Evolutionary conservation across 2,329 filamentous ascomycete genomes (phyloP).

Genomic region (Fusarium piperis): DNA sequence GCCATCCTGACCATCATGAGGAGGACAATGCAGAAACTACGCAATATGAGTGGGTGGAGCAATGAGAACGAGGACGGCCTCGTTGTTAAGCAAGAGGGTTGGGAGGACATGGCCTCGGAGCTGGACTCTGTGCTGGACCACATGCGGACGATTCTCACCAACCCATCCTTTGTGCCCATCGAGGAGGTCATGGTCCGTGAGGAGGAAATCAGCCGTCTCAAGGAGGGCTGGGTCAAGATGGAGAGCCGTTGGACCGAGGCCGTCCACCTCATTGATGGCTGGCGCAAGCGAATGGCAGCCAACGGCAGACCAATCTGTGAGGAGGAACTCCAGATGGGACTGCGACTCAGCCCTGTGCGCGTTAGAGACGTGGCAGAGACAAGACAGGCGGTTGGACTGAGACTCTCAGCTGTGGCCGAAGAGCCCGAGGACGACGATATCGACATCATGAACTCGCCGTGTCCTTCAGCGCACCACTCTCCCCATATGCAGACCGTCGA

Average conservation of each 20-base stretch:
- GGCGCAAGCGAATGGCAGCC: constrained; percentile 82
- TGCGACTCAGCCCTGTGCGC: constrained; percentile 69
- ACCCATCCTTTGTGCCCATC: constrained; percentile 94
- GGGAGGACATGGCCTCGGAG: constrained; percentile 76
- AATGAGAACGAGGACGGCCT: constrained; percentile 48
- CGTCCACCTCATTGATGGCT: constrained; percentile 88
- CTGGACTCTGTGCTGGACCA: constrained; percentile 83
- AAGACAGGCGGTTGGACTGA: constrained; percentile 48
- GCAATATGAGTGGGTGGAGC: constrained; percentile 71
- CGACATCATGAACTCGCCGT: constrained; percentile 41
- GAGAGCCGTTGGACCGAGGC: constrained; percentile 91
- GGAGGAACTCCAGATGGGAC: constrained; percentile 73
- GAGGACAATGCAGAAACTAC: constrained; percentile 75
- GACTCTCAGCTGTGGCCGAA: constrained; percentile 58
- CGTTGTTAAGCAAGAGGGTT: constrained; percentile 51
- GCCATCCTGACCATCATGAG: constrained; percentile 76
- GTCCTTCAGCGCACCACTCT: constrained; percentile 35
- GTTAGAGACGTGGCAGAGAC: constrained; percentile 63
- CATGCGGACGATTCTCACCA: constrained; percentile 85
- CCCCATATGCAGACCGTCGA: constrained; percentile 22
- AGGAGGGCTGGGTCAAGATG: constrained; percentile 93
- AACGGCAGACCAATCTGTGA: constrained; percentile 76
- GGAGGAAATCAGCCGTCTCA: constrained; percentile 85
- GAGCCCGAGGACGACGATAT: constrained; percentile 54
- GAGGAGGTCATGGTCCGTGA: constrained; percentile 95